phyloP scores from a whole-genome alignment of 805 yeast species.

The Teunomyces panamensis region DNA sequence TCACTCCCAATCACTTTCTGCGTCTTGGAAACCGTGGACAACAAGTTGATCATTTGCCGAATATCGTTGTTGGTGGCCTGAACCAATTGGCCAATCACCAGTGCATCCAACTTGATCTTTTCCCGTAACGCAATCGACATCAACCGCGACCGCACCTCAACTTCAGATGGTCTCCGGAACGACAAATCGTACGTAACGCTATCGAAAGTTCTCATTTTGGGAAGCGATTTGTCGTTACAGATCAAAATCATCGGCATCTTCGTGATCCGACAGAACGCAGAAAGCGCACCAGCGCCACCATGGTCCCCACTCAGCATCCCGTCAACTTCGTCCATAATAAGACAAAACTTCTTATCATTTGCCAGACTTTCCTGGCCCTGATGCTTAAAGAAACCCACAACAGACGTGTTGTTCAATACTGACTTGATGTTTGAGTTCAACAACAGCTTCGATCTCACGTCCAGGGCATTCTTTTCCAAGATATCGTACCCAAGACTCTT shows the following conservation, averaged over 20 bases:
- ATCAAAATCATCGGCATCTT: constrained; percentile 87
- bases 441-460: constrained; percentile 81
- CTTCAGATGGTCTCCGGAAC: constrained; percentile 85
- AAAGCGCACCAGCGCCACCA: constrained; percentile 96
- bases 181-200: constrained; percentile 73
- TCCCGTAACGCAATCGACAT: constrained; percentile 91
- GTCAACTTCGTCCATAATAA: constrained; percentile 98
- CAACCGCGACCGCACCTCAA: constrained; percentile 75
- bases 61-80: constrained; percentile 87
- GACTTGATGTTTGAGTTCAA: constrained; percentile 67
- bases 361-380: constrained; percentile 22
- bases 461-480: constrained; percentile 80
- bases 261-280: constrained; percentile 81
- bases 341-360: constrained; percentile 60
- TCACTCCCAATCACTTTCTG: constrained; percentile 58
- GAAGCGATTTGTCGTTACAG: constrained; percentile 88
- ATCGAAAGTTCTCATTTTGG: constrained; percentile 96
- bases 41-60: constrained; percentile 85
- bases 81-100: constrained; percentile 78
- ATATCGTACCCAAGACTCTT: constrained; percentile 67
- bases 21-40: constrained; percentile 81
- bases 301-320: constrained; percentile 99
- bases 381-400: constrained; percentile 67
- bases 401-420: constrained; percentile 76
- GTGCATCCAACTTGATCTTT: constrained; percentile 73